Conservation (phyloP, 768 basidiomycete species). For the Tubosaeta sp. region DNA sequence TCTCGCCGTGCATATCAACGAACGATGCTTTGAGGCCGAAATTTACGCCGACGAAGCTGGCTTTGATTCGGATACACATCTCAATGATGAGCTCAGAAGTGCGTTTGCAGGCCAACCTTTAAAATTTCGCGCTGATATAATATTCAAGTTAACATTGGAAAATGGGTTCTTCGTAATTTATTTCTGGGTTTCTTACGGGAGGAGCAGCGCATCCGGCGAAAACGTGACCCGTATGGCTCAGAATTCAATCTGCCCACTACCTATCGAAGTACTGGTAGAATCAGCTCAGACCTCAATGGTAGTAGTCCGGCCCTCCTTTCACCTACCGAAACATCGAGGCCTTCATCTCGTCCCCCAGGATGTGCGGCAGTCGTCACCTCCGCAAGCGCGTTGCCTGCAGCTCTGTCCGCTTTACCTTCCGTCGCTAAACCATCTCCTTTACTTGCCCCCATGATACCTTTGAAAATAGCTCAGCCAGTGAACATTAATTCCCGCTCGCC, state of each 20-base stretch:
- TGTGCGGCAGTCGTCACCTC: constrained; percentile 53
- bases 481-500: constrained; percentile 46
- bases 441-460: constrained; percentile 55
- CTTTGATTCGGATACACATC: constrained; percentile 52
- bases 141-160: constrained; percentile 81
- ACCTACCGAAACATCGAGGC: constrained; percentile 29
- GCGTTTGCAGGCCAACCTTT: constrained; percentile 29
- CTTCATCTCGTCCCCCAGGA: constrained; percentile 21
- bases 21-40: constrained; percentile 91
- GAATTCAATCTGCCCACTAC: constrained; percentile 17
- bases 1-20: constrained; percentile 81
- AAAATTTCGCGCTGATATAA: constrained; percentile 4
- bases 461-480: constrained; percentile 30
- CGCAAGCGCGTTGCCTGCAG: constrained; percentile 61
- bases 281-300: constrained; percentile 25
- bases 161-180: constrained; percentile 85
- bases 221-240: constrained; percentile 25
- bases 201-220: constrained; percentile 46
- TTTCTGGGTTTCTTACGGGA: constrained; percentile 77
- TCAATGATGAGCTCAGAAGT: constrained; percentile 81
- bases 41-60: constrained; percentile 92
- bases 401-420: constrained; percentile 46
- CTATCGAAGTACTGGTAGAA: constrained; percentile 22
- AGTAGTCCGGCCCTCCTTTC: constrained; percentile 20
- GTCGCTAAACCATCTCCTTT: constrained; percentile 50